Conservation (phyloP, 345 rosid species). For the Psidium friedrichsthalianum region DNA sequence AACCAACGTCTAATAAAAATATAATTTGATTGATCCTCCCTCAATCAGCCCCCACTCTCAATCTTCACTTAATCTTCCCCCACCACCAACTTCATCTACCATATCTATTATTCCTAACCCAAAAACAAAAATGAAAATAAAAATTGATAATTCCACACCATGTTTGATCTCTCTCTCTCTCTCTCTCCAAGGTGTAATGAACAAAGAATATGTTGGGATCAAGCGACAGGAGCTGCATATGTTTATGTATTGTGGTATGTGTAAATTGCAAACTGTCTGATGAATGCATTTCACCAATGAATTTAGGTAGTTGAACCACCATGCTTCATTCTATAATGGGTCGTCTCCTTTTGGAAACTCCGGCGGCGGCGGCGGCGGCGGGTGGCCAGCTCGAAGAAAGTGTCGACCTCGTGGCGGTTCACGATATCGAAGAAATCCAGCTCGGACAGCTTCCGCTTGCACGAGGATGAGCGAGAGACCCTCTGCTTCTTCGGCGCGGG, state of each 20-base stretch:
- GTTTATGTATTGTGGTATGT: neutral
- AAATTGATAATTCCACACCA: neutral
- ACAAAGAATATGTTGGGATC: too few relatives aligned
- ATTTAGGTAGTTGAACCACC: neutral
- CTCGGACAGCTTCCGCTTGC: slow-evolving; percentile 31
- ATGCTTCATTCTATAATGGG: neutral
- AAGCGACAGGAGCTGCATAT: too few relatives aligned
- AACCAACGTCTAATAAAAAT: neutral
- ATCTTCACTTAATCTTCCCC: neutral
- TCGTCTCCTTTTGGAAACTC: neutral
- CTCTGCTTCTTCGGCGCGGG: slow-evolving; percentile 29
- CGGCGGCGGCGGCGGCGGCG: neutral
- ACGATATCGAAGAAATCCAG: slow-evolving; percentile 27
- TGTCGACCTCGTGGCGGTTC: slow-evolving; percentile 17
- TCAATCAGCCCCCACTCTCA: neutral
- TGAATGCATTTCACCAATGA: neutral
- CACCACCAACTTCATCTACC: neutral
- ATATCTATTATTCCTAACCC: neutral
- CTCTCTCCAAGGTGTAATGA: neutral
- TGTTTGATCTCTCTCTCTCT: neutral
- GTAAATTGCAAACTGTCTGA: neutral
- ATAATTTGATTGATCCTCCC: neutral
- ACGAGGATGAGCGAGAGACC: neutral
- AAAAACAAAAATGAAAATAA: neutral
- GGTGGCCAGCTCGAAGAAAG: slow-evolving; percentile 5